Percentiles rank a stretch among this genome's conserved stretches.
phyloP scores from a whole-genome alignment of 257 asterid genomes.

The Solanum dulcamara region DNA sequence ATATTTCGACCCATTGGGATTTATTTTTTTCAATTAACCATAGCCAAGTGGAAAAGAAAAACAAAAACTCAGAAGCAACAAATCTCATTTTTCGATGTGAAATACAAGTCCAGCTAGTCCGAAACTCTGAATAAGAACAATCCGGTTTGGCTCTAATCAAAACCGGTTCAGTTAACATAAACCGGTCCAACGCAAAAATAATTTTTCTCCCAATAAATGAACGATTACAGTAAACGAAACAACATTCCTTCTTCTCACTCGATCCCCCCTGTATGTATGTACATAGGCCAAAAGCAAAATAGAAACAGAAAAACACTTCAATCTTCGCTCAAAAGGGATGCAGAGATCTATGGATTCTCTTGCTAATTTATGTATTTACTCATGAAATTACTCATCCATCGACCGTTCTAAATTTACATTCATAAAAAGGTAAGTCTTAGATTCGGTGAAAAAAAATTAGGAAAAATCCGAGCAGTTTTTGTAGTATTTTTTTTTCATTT shows the following conservation, averaged over 20 bases:
- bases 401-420: slow-evolving; percentile 13
- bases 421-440: slow-evolving; percentile 8
- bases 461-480: not conserved
- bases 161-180: not conserved
- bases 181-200: not conserved
- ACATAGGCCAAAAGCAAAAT: slow-evolving; percentile 6
- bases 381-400: slow-evolving; percentile 14
- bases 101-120: not conserved
- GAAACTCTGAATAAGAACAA: not conserved
- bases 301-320: not conserved
- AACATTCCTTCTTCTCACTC: slow-evolving; percentile 14
- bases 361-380: slow-evolving; percentile 1
- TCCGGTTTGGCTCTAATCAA: not conserved
- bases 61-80: not conserved
- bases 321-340: not conserved
- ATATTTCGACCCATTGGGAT: too few species aligned
- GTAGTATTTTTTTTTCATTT: not conserved
- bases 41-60: not conserved
- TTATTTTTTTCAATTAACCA: too few species aligned
- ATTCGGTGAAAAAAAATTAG: not conserved
- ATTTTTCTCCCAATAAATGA: not conserved
- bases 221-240: not conserved
- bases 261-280: slow-evolving; percentile 22
- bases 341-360: slow-evolving; percentile 21
- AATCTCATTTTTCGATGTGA: not conserved